Percentiles rank a stretch among this genome's conserved stretches.
Conservation (phyloP, 179 eudicot genomes). For the Spergularia azorica region DNA sequence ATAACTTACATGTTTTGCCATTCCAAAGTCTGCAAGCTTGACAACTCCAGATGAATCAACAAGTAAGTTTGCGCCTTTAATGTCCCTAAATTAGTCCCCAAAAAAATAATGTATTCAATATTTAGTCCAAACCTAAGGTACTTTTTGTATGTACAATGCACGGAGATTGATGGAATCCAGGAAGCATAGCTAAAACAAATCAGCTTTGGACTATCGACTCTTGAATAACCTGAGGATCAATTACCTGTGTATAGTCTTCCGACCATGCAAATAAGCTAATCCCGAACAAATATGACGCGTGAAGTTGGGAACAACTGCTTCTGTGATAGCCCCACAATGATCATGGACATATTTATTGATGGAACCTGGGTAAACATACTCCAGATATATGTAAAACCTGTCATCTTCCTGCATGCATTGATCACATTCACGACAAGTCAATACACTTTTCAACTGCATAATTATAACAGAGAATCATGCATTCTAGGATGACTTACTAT, state of each 20-base stretch:
- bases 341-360: constrained; percentile 75
- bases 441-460: constrained; percentile 7
- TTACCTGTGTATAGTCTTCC: constrained; percentile 86
- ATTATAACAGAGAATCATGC: neutral
- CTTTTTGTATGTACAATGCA: neutral
- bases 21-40: constrained; percentile 98
- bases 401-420: constrained; percentile 61
- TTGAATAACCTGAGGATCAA: neutral
- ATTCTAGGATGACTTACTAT: constrained; percentile 52
- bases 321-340: constrained; percentile 79
- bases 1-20: constrained; percentile 88
- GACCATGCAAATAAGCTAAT: constrained; percentile 83
- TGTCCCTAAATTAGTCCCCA: constrained; percentile 53
- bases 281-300: constrained; percentile 93
- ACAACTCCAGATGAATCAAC: constrained; percentile 94
- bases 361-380: constrained; percentile 94
- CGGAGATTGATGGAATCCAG: neutral
- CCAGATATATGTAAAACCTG: constrained; percentile 84
- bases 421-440: constrained; percentile 19
- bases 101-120: no score
- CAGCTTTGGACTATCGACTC: neutral
- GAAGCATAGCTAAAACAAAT: neutral
- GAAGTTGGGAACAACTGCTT: constrained; percentile 85
- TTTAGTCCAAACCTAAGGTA: no score
- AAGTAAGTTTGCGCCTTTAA: constrained; percentile 94